Conservation (phyloP, 1,284 basidiomycete genomes). For the Leccinum angustisporum region DNA sequence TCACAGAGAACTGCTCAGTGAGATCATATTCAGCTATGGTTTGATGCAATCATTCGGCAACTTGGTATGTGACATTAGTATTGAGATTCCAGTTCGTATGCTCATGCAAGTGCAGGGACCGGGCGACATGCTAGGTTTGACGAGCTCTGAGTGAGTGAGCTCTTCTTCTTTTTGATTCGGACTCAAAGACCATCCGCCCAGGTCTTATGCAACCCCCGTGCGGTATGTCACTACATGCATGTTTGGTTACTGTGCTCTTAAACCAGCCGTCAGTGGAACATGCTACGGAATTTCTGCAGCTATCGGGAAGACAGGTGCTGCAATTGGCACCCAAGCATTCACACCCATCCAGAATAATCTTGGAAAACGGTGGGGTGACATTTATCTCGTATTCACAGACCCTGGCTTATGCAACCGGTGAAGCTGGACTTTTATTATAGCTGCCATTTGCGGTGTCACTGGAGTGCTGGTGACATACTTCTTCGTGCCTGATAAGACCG, state of each 20-base stretch:
- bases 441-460: constrained; percentile 62
- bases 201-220: constrained; percentile 67
- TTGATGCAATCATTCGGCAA: constrained; percentile 72
- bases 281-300: constrained; percentile 73
- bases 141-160: constrained; percentile 58
- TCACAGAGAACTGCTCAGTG: constrained; percentile 10
- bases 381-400: neutral
- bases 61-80: constrained; percentile 39
- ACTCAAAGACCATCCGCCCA: constrained; percentile 20
- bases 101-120: constrained; percentile 50
- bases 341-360: constrained; percentile 71
- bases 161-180: constrained; percentile 6
- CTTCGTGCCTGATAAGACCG: constrained; percentile 70
- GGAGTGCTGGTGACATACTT: constrained; percentile 69
- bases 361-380: constrained; percentile 50
- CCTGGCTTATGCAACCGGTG: constrained; percentile 13
- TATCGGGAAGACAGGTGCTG: constrained; percentile 75
- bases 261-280: constrained; percentile 47
- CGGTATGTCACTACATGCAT: constrained; percentile 38
- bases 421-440: constrained; percentile 72
- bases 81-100: neutral
- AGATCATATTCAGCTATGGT: constrained; percentile 49
- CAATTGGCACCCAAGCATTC: constrained; percentile 75
- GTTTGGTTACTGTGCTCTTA: neutral
- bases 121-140: constrained; percentile 70